These are phyloP conservation scores for Chrysanthemum makinoi DNA, from an alignment of 129 eudicot species.

Conservation along the genomic window DNA sequence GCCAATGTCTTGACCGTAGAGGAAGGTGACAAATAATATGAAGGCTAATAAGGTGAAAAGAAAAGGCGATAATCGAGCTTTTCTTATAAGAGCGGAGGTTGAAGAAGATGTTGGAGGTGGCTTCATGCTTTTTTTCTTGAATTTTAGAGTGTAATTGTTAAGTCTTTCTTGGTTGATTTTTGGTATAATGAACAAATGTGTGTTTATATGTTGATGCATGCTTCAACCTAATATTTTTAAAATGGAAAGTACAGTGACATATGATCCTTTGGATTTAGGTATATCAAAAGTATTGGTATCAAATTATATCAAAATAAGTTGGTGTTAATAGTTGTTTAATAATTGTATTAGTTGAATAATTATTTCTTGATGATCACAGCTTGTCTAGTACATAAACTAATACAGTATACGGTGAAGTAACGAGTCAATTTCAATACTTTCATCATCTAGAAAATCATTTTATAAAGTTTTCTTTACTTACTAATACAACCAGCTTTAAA, in stretches of 20 bases:
- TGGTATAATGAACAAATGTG: conserved; percentile 30
- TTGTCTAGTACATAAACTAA: not conserved
- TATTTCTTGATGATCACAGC: conserved; percentile 9
- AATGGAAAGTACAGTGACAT: conserved; percentile 8
- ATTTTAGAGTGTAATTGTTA: conserved; percentile 19
- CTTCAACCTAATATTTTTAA: conserved; percentile 9
- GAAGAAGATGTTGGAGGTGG: conserved; percentile 46
- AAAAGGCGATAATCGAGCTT: conserved; percentile 53
- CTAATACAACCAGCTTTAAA: no score
- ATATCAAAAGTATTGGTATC: conserved; percentile 14
- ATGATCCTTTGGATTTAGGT: conserved; percentile 27
- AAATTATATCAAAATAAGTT: conserved; percentile 25
- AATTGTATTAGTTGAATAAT: conserved; percentile 24
- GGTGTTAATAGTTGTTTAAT: conserved; percentile 16
- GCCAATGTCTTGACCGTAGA: conserved; percentile 67
- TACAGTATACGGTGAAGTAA: not conserved
- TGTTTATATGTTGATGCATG: conserved; percentile 38
- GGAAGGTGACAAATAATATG: conserved; percentile 60
- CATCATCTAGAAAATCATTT: not conserved
- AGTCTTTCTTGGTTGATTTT: conserved; percentile 27
- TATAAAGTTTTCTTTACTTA: not conserved
- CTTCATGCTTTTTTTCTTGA: conserved; percentile 56
- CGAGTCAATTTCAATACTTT: not conserved
- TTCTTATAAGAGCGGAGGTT: conserved; percentile 35
- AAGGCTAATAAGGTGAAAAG: conserved; percentile 59